Evolutionary conservation across 176 grass and related monocot species (phyloP).

Genomic region (Thalia dealbata): DNA sequence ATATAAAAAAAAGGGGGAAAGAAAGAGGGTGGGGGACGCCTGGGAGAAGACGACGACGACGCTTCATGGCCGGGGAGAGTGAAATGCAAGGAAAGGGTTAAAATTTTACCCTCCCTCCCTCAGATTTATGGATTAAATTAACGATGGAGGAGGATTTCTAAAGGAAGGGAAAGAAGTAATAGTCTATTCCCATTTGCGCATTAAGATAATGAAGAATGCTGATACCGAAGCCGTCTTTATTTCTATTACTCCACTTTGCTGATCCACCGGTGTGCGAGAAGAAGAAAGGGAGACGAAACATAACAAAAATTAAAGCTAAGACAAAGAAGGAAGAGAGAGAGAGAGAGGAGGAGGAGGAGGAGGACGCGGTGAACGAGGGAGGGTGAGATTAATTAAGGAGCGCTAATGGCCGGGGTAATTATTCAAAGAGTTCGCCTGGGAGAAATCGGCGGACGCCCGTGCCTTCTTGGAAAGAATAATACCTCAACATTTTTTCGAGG

Average conservation of each 20-base stretch:
- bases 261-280: no score
- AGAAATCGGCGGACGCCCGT: constrained; percentile 79
- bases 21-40: background rate
- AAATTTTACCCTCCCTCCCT: background rate
- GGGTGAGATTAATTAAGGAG: background rate
- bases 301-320: no score
- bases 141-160: background rate
- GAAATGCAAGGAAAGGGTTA: constrained; percentile 18
- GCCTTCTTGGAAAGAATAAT: constrained; percentile 43
- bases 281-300: no score
- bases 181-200: background rate
- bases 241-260: no score
- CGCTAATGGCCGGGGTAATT: constrained; percentile 17
- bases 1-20: constrained; percentile 20
- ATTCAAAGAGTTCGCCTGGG: constrained; percentile 35
- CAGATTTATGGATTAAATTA: no score
- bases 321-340: background rate
- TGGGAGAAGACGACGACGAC: constrained; percentile 3
- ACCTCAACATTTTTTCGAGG: background rate
- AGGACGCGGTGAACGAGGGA: background rate
- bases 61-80: constrained; percentile 19
- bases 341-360: background rate
- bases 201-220: no score
- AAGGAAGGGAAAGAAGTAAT: background rate
- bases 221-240: no score